Conservation (phyloP, 768 basidiomycete species). For the Phlebiopsis flavidoalba region DNA sequence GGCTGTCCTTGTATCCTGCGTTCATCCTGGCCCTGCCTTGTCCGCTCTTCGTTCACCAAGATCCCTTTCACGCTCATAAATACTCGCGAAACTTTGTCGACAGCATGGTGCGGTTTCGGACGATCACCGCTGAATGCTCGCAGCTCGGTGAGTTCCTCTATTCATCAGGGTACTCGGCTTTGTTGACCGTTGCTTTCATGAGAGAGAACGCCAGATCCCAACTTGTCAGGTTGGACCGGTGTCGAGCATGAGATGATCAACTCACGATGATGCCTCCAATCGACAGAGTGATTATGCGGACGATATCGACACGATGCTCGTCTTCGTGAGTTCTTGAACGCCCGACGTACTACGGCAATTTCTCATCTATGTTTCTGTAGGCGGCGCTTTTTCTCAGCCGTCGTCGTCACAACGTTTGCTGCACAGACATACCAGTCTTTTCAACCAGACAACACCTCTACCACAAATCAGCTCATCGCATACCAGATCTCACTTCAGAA, state of each 20-base stretch:
- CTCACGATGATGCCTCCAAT: slow-evolving; percentile 1
- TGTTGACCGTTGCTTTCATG: no score
- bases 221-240: neutral
- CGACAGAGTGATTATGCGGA: neutral
- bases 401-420: neutral
- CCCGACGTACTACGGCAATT: no score
- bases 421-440: neutral
- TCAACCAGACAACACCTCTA: neutral
- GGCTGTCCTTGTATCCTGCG: no score
- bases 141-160: no score
- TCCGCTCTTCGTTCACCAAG: no score
- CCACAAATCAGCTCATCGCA: slow-evolving; percentile 3
- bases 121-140: no score
- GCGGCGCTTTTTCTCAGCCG: neutral
- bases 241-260: neutral
- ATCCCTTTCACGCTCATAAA: no score
- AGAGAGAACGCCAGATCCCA: neutral
- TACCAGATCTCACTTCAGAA: slow-evolving; percentile 8
- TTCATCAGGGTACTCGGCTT: no score
- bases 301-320: slow-evolving; percentile 7
- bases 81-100: no score
- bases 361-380: neutral
- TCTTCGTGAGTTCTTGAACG: neutral
- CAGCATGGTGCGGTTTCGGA: no score
- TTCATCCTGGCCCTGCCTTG: no score